Base-by-base conservation (phyloP, 2,329 filamentous ascomycete genomes). In the Biscogniauxia sp. region DNA sequence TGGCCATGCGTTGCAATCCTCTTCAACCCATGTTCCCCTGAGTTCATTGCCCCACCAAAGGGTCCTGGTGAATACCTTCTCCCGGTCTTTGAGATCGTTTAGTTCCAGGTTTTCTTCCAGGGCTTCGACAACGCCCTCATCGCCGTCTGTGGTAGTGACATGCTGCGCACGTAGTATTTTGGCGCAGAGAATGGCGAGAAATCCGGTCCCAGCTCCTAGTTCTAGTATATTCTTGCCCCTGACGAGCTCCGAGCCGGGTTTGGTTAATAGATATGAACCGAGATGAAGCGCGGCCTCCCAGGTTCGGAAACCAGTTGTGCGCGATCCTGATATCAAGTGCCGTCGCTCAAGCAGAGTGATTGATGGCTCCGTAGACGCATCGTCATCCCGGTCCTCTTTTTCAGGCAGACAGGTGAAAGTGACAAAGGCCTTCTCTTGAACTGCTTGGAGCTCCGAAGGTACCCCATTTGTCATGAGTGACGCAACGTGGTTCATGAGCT, bases 271-370 rank as follows among this genome's bases (percentile, higher is more conserved):
- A 69, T 85, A 90, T 2, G 83, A 80, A 9, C 81, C 87, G 1
- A 90, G 80, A 66, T 88, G 84, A 3, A 90, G 75, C 6, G 87
- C 84, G 4, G 85, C 88, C 74, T 90, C 88, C 88, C 88, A 90
- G 2, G 88, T 91, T 45, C 88, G 81, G 54, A 87, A 84, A 0
- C 88, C 88, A 0, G 88, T 90, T 1, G 84, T 88, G 9, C 84
- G 82, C 5, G 83, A 83, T 4, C 84, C 81, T 13, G 79, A 81
- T 54, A 86, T 78, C 20, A 86, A 69, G 70, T 82, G 76, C 69
- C 84, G 74, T 73, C 78, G 73, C 74, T 88, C 80, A 63, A 87
- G 73, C 58, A 88, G 75, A 64, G 84, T 81, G 66, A 88, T 54
- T 66, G 78, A 65, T 68, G 75, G 56, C 72, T 74, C 64, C 65